A percentile compares a stretch with the other conserved stretches of the same genome.
Evolutionary conservation across 2,329 filamentous ascomycete genomes (phyloP).

Genomic region (Exophiala sideris): DNA sequence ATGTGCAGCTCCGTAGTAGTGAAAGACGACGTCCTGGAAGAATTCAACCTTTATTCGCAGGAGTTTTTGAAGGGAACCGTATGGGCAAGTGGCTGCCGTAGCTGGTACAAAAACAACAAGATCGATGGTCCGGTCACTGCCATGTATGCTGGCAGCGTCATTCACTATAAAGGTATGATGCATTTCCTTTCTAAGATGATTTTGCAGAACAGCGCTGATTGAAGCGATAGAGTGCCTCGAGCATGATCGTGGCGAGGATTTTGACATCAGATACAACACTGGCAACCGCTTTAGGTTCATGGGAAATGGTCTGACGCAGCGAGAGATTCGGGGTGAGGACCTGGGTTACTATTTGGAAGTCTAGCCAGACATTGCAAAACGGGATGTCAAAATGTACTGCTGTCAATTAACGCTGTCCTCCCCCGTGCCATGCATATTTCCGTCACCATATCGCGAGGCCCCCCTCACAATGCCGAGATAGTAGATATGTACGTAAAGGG

Average conservation of each 20-base stretch:
- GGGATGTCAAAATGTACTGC: no score
- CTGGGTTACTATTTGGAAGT: background rate
- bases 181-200: no score
- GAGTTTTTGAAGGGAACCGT: constrained; percentile 26
- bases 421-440: no score
- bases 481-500: no score
- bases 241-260: background rate
- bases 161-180: constrained; percentile 41
- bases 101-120: constrained; percentile 31
- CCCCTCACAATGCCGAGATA: no score
- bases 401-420: no score
- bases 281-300: constrained; percentile 25
- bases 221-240: no score
- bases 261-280: background rate
- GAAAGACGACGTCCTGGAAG: constrained; percentile 14
- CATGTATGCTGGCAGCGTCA: constrained; percentile 48
- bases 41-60: constrained; percentile 24
- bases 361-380: no score
- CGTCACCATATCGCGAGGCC: no score
- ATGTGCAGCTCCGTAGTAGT: constrained; percentile 23
- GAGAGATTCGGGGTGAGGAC: constrained; percentile 33
- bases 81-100: constrained; percentile 28
- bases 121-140: constrained; percentile 43
- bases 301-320: constrained; percentile 37
- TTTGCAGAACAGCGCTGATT: no score